phyloP scores from a whole-genome alignment of 164 flowering plant genomes.

The Vitis rupestris region DNA sequence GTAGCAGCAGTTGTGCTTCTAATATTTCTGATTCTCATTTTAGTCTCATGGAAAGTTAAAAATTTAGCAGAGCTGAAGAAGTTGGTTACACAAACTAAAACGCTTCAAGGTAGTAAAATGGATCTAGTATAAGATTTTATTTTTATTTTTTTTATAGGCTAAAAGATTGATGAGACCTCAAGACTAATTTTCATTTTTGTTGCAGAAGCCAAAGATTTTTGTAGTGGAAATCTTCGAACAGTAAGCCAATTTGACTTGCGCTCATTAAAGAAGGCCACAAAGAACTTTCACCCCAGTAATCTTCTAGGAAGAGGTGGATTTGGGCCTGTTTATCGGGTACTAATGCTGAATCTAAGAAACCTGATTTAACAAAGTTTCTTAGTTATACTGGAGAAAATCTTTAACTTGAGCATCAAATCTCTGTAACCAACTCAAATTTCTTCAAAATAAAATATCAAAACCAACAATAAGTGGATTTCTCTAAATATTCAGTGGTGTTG shows the following conservation, averaged over 20 bases:
- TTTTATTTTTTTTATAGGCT: background rate
- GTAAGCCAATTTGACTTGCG: conserved; percentile 49
- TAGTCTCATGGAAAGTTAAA: conserved; percentile 32
- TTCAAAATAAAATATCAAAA: no score
- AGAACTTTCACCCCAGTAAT: conserved; percentile 50
- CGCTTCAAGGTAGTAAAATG: conserved; percentile 23
- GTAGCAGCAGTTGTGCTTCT: conserved; percentile 38
- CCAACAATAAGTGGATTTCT: no score
- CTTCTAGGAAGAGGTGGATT: conserved; percentile 77
- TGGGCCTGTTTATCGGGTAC: conserved; percentile 72
- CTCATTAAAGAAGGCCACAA: conserved; percentile 66
- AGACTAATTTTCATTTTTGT: background rate
- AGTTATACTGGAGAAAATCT: no score
- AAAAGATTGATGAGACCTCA: background rate
- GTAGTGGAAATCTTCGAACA: conserved; percentile 55
- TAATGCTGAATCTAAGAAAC: background rate
- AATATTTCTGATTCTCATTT: conserved; percentile 34
- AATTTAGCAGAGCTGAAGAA: conserved; percentile 23
- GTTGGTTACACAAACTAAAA: conserved; percentile 13
- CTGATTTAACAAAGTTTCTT: background rate
- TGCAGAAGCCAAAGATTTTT: conserved; percentile 35
- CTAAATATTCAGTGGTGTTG: no score
- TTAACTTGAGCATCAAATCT: no score
- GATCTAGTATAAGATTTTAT: background rate
- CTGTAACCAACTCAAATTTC: no score